Evolutionary conservation across 495 filamentous ascomycete genomes (phyloP).

Genomic region (Aspergillus haitiensis): DNA sequence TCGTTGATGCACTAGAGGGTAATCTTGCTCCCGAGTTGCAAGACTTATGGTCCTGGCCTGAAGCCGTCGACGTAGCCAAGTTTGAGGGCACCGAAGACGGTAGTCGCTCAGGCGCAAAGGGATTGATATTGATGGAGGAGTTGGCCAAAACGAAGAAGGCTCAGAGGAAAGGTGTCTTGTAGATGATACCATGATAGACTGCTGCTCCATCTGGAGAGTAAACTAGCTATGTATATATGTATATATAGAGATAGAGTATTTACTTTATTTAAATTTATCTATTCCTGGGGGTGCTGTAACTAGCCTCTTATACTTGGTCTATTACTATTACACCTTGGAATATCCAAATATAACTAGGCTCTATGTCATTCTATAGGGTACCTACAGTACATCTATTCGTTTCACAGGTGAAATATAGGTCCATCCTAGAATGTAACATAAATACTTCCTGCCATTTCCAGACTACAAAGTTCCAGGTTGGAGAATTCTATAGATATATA

Average conservation of each 20-base stretch:
- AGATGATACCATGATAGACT: not conserved
- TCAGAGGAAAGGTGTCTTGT: slow-evolving; percentile 29
- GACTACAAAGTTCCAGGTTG: no score
- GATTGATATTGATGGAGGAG: slow-evolving; percentile 40
- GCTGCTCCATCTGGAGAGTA: not conserved
- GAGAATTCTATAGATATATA: no score
- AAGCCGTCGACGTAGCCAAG: slow-evolving; percentile 28
- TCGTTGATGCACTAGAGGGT: slow-evolving; percentile 66
- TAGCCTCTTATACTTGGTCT: no score
- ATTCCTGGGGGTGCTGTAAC: no score
- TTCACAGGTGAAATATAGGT: no score
- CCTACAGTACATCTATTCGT: no score
- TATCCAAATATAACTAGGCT: no score
- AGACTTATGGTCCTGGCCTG: slow-evolving; percentile 70
- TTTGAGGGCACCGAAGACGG: slow-evolving; percentile 61
- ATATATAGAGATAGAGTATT: not conserved
- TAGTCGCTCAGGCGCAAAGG: slow-evolving; percentile 32
- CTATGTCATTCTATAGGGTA: no score
- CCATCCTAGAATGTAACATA: no score
- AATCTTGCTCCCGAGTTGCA: slow-evolving; percentile 56
- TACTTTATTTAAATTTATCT: no score
- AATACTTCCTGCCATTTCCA: no score
- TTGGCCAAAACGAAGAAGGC: slow-evolving; percentile 41
- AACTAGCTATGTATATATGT: not conserved
- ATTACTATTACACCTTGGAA: no score